A percentile compares a stretch with the other conserved stretches of the same genome.
Evolutionary conservation across 768 basidiomycete species (phyloP).

Genomic region (Amanita pseudoporphyria): DNA sequence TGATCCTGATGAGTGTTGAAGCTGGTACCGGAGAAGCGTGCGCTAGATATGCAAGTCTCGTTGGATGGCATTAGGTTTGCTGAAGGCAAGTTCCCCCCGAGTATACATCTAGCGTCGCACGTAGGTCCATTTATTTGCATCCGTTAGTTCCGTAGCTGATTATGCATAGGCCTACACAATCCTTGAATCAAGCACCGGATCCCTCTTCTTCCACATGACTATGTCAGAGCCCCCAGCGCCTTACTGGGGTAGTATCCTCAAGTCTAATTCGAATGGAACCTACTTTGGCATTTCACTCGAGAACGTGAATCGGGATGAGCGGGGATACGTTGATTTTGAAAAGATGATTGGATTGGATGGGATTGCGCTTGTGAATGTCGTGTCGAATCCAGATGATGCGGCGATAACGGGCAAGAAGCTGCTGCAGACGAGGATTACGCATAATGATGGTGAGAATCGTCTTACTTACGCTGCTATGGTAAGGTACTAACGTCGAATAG

Average conservation of each 20-base stretch:
- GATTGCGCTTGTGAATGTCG: constrained; percentile 88
- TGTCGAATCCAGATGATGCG: constrained; percentile 74
- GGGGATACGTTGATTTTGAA: constrained; percentile 94
- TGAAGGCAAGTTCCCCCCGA: constrained; percentile 81
- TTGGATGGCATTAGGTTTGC: constrained; percentile 84
- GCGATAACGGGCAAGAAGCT: constrained; percentile 59
- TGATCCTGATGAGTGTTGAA: constrained; percentile 14
- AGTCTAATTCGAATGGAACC: constrained; percentile 97
- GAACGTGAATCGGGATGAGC: constrained; percentile 82
- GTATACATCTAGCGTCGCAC: constrained; percentile 83
- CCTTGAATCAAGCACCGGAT: constrained; percentile 86
- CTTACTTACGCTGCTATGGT: background rate
- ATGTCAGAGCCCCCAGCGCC: constrained; percentile 68
- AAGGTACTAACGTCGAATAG: constrained; percentile 23
- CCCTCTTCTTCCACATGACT: constrained; percentile 94
- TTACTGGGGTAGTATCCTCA: constrained; percentile 86
- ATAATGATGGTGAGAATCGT: constrained; percentile 75
- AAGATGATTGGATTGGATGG: constrained; percentile 96
- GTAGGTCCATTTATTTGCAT: constrained; percentile 28
- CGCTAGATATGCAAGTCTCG: constrained; percentile 85
- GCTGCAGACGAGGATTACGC: constrained; percentile 82
- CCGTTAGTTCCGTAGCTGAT: background rate
- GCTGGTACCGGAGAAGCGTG: constrained; percentile 42
- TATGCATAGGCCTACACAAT: constrained; percentile 74
- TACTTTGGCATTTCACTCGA: constrained; percentile 86